Evolutionary conservation across 176 grass and related monocot genomes (phyloP).

Genomic region (Zoysia japonica): DNA sequence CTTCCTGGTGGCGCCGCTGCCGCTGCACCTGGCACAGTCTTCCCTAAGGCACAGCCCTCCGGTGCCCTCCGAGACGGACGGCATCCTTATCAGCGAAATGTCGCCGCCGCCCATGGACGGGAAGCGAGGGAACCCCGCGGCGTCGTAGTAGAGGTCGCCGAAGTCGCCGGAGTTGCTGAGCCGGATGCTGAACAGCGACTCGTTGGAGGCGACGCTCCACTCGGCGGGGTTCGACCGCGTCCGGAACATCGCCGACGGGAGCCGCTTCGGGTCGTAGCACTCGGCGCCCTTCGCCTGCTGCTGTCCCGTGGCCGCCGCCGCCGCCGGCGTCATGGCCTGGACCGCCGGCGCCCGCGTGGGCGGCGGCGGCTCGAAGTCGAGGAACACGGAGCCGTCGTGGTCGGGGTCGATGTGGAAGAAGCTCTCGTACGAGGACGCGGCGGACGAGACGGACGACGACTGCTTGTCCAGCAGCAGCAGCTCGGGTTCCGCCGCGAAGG

Average conservation of each 20-base stretch:
- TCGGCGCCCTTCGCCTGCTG: background rate
- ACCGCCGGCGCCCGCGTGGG: slow-evolving; percentile 7
- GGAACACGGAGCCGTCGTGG: background rate
- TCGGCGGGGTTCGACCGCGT: slow-evolving; percentile 24
- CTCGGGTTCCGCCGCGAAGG: background rate
- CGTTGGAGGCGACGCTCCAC: slow-evolving; percentile 47
- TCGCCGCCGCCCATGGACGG: background rate
- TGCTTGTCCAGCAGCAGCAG: background rate
- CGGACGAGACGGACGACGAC: slow-evolving; percentile 13
- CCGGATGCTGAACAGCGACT: slow-evolving; percentile 52
- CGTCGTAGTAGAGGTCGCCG: slow-evolving; percentile 30
- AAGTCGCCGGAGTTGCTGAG: slow-evolving; percentile 13
- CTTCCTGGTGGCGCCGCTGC: slow-evolving; percentile 20
- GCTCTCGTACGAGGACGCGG: slow-evolving; percentile 38
- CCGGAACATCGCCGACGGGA: slow-evolving; percentile 45
- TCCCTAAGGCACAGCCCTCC: slow-evolving; percentile 8
- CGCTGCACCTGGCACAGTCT: slow-evolving; percentile 22
- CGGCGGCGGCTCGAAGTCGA: background rate
- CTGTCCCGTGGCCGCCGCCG: too few species aligned
- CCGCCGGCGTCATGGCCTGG: slow-evolving; percentile 24
- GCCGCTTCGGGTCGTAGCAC: slow-evolving; percentile 29
- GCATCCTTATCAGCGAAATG: background rate
- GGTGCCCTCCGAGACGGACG: background rate
- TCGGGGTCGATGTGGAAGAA: slow-evolving; percentile 26
- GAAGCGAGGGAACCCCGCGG: slow-evolving; percentile 20